Conservation (phyloP, 257 asterid species). For the Capsicum chinense region DNA sequence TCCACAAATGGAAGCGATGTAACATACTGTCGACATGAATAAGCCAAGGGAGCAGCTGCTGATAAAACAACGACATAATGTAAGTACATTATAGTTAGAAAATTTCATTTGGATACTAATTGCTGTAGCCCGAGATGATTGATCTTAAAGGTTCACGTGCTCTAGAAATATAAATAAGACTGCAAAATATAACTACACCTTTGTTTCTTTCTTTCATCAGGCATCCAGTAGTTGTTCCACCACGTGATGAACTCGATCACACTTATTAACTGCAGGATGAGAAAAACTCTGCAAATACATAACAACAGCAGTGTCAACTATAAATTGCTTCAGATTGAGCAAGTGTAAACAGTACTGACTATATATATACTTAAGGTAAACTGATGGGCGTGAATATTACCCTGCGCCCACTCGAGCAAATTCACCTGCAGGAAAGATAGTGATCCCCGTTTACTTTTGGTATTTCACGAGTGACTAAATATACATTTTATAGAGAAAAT, state of each 20-base stretch:
- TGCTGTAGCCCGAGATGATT: background rate
- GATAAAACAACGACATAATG: background rate
- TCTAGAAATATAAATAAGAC: background rate
- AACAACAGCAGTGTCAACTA: background rate
- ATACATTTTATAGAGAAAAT: background rate
- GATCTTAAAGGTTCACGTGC: background rate
- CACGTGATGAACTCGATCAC: conserved; percentile 89
- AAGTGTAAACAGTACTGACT: background rate
- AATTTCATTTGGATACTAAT: background rate
- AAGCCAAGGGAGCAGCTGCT: conserved; percentile 78
- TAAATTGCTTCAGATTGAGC: background rate
- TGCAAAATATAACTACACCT: conserved; percentile 46
- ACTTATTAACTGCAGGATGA: conserved; percentile 85
- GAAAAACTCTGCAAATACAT: conserved; percentile 60
- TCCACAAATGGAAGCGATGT: conserved; percentile 72
- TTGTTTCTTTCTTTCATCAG: conserved; percentile 60
- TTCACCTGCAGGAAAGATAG: conserved; percentile 65
- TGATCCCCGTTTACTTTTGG: background rate
- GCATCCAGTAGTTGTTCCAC: conserved; percentile 96
- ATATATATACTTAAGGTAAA: background rate
- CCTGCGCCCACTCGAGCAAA: conserved; percentile 95
- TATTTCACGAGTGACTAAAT: background rate
- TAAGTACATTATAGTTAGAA: background rate
- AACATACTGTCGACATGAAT: conserved; percentile 82
- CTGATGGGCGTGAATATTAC: conserved; percentile 47